Evolutionary conservation across 2,329 filamentous ascomycete species (phyloP).

Genomic region (Zymoseptoria crescenta): DNA sequence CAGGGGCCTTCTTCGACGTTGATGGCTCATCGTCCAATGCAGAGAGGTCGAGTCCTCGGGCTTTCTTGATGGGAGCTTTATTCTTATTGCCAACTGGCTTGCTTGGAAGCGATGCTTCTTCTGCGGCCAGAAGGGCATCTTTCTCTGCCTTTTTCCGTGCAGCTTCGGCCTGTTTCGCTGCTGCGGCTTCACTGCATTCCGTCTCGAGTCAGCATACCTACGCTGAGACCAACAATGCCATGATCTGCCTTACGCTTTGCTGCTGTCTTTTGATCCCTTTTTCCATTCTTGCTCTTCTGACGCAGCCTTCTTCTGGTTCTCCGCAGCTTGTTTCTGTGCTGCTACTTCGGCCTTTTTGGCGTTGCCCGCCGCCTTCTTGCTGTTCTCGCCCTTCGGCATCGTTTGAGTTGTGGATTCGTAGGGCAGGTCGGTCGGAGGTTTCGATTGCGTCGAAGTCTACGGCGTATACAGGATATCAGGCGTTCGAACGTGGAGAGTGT

Average conservation of each 20-base stretch:
- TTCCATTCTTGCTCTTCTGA: slow-evolving; percentile 71
- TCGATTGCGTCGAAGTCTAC: not conserved
- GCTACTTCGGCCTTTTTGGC: slow-evolving; percentile 87
- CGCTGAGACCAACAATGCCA: not conserved
- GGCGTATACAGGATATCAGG: not conserved
- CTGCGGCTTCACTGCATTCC: slow-evolving; percentile 64
- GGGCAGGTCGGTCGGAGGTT: not conserved
- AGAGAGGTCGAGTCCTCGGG: slow-evolving; percentile 62
- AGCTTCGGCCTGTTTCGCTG: slow-evolving; percentile 71
- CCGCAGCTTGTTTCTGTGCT: slow-evolving; percentile 66
- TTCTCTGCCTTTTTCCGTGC: slow-evolving; percentile 88
- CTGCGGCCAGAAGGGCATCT: slow-evolving; percentile 71
- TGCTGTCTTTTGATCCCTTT: slow-evolving; percentile 74
- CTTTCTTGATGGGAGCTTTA: slow-evolving; percentile 55
- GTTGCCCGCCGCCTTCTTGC: slow-evolving; percentile 83
- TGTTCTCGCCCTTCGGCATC: slow-evolving; percentile 53
- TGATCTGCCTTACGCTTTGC: slow-evolving; percentile 67
- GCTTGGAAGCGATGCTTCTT: slow-evolving; percentile 61
- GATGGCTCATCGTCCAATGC: slow-evolving; percentile 56
- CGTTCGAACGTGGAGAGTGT: too few species aligned
- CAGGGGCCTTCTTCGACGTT: slow-evolving; percentile 41
- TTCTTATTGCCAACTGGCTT: slow-evolving; percentile 55
- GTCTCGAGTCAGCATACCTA: slow-evolving; percentile 5
- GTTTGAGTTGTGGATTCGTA: not conserved
- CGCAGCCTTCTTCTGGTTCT: slow-evolving; percentile 57